Conservation (phyloP, 768 basidiomycete genomes). For the Cyclocybe aegerita region DNA sequence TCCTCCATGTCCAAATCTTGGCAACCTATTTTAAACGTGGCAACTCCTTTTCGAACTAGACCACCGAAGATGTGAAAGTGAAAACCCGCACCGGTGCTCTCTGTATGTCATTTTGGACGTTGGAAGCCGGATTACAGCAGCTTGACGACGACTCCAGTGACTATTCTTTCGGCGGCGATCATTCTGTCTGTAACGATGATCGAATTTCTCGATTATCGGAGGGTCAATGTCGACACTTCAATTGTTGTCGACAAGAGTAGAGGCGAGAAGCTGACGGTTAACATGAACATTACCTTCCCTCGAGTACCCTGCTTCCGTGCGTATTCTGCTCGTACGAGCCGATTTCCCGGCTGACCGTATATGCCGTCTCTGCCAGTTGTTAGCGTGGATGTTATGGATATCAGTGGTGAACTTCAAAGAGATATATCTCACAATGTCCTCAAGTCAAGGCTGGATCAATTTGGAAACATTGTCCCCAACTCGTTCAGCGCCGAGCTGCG, state of each 20-base stretch:
- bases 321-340: slow-evolving; percentile 28
- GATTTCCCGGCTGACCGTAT: background rate
- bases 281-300: slow-evolving; percentile 92
- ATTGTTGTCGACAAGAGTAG: slow-evolving; percentile 93
- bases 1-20: background rate
- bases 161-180: slow-evolving; percentile 86
- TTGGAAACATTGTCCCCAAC: slow-evolving; percentile 59
- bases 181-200: slow-evolving; percentile 90
- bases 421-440: slow-evolving; percentile 88
- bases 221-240: slow-evolving; percentile 83
- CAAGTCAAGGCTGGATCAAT: slow-evolving; percentile 72
- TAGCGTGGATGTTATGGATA: slow-evolving; percentile 97
- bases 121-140: background rate
- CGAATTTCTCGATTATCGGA: slow-evolving; percentile 95
- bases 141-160: slow-evolving; percentile 56
- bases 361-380: slow-evolving; percentile 56
- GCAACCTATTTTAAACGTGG: slow-evolving; percentile 18
- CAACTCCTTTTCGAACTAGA: slow-evolving; percentile 48
- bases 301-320: slow-evolving; percentile 95
- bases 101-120: slow-evolving; percentile 47
- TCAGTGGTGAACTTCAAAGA: slow-evolving; percentile 92
- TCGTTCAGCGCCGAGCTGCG: slow-evolving; percentile 62
- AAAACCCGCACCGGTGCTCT: slow-evolving; percentile 94
- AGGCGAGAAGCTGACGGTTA: slow-evolving; percentile 92
- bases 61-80: slow-evolving; percentile 99